Percentiles rank a stretch among this genome's conserved stretches.
Evolutionary conservation across 225 moss, liverwort and hornwort genomes (phyloP).

Genomic region (Pseudisothecium myosuroides): DNA sequence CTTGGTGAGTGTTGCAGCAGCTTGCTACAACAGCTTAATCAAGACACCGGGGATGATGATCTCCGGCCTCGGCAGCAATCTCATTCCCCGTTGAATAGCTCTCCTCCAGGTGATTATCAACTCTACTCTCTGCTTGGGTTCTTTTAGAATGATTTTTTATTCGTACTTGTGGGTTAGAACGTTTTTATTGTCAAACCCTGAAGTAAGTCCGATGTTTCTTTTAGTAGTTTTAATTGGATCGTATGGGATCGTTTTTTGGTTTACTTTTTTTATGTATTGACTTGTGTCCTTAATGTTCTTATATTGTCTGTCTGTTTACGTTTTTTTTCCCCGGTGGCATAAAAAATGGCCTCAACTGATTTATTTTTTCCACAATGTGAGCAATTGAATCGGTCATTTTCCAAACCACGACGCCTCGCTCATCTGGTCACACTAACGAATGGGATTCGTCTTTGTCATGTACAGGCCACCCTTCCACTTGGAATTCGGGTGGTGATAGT

Average conservation of each 20-base stretch:
- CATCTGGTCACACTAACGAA: background rate
- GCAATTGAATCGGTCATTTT: background rate
- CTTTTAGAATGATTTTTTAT: background rate
- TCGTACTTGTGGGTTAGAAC: background rate
- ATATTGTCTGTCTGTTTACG: background rate
- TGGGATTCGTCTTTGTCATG: background rate
- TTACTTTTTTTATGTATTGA: background rate
- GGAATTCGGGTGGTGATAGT: slow-evolving; percentile 62
- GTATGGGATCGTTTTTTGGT: background rate
- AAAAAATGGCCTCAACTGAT: background rate
- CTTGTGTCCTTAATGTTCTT: background rate
- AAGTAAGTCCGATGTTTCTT: background rate
- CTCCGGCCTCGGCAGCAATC: slow-evolving; percentile 81
- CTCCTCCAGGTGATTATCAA: slow-evolving; percentile 73
- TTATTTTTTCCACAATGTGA: background rate
- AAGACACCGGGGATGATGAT: slow-evolving; percentile 92
- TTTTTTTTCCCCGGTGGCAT: background rate
- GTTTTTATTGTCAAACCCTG: background rate
- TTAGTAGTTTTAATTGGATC: background rate
- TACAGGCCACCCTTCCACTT: slow-evolving; percentile 77
- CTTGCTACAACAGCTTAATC: slow-evolving; percentile 91
- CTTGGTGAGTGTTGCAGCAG: slow-evolving; percentile 35
- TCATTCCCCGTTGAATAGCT: slow-evolving; percentile 83
- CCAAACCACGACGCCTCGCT: background rate
- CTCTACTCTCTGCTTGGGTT: background rate